Evolutionary conservation across 2,329 filamentous ascomycete genomes (phyloP), one percentile per base, ranked within the genome.

Genomic region (Plenodomus lindquistii): DNA sequence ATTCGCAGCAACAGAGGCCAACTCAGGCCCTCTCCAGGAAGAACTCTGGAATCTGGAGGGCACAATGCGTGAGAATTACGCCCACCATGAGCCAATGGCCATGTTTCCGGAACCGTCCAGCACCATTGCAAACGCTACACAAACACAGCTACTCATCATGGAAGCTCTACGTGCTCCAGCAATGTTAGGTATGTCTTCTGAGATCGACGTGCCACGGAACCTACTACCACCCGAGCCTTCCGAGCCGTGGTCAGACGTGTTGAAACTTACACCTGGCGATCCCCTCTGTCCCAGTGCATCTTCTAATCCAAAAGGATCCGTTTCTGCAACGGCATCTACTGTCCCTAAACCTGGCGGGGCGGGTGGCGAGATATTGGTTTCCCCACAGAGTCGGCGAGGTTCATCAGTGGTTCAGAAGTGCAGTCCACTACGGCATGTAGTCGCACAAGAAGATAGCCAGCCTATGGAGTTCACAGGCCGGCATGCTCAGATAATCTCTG

Each of bases 31-130:
- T 31, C 21, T 34, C 4, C 16, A 51, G 9, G 53, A 47, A 22
- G 47, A 36, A 17, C 15, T 18, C 16, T 67, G 60, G 56, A 50
- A 53, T 4, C 50, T 72, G 8, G 63, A 70, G 31, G 70, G 63
- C 4, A 71, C 68, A 11, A 57, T 75, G 27, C 57, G 59, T 20
- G 57, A 69, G 2, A 59, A 72, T 27, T 77, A 74, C 42, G 64
- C 55, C 16, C 42, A 66, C 13, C 74, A 77, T 48, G 69, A 77
- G 21, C 73, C 75, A 1, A 60, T 60, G 34, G 58, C 62, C 29
- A 64, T 76, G 65, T 77, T 77, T 48, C 65, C 62, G 39, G 70
- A 74, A 22, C 63, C 65, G 34, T 76, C 74, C 13, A 76, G 70
- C 49, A 78, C 76, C 0, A 55, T 76, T 13, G 70, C 71, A 3